Base-by-base conservation (phyloP, 2,329 filamentous ascomycete genomes). In the Pyrenochaeta sp. region DNA sequence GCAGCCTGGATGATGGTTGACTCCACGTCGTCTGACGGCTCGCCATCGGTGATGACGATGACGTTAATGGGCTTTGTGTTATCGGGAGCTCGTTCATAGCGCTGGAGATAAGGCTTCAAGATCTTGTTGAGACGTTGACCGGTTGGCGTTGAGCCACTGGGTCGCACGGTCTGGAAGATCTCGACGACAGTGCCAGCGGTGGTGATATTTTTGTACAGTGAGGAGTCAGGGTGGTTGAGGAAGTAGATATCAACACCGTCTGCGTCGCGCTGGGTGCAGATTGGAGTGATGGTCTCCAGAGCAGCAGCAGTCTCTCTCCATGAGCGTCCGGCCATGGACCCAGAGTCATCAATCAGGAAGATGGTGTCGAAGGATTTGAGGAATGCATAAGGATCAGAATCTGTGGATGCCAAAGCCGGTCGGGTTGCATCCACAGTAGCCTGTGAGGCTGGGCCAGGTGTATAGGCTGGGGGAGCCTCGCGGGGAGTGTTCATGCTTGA, bases 211-310 rank as follows among this genome's bases (percentile, higher is more conserved):
- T 81, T 81, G 77, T 91, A 93, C 4, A 85, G 85, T 0, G 81
- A 77, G 0, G 77, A 74, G n/a, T 81, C 78, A 54, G 73, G 57
- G 70, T 90, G 84, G 77, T 98, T 97, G 32, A 98, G 81, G 75
- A 98, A 98, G 82, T 91, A 92, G 59, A 98, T 81, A 71, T 98
- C 94, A 63, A 98, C 87, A 18, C 94, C 94, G 74, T 97, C 91
- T 0, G 81, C 77, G 72, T 98, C 94, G 73, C 90, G 87, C 3
- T 80, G 73, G 1, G 91, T 90, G 77, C 93, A 96, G 67, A 97
- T 89, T 0, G 91, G 91, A 0, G 91, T 85, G 67, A 98, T 92
- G 42, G 86, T 82, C 29, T 83, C 78, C 2, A 98, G 83, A 1
- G 90, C 91, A 7, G 83, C 79, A 21, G 83, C 78, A 0, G 91